Base-by-base conservation (phyloP, 1,284 basidiomycete genomes). In the Rhodotorula sp. region DNA sequence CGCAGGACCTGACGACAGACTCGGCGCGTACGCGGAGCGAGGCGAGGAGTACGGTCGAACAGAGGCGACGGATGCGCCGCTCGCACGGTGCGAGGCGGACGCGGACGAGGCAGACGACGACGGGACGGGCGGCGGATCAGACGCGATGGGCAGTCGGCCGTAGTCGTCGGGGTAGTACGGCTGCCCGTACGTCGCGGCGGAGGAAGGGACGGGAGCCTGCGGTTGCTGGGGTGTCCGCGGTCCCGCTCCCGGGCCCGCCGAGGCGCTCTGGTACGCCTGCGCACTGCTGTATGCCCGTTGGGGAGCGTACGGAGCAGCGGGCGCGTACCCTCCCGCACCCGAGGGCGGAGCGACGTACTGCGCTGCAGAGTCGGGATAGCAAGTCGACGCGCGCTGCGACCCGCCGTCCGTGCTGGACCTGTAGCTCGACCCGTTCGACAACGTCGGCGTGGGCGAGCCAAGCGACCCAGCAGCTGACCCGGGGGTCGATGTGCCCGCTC, bases 1-100 rank as follows among this genome's bases (percentile, higher is more conserved):
- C 34, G 70, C 29, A 4, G 71, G 67, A 10, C 67, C 67, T 6
- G 71, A 72, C 32, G 71, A 64, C 56, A 64, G 48, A 13, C 62
- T 64, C n/a, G 71, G 59, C 8, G 71, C 71, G 59, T 69, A 70
- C 17, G 47, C 59, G 2, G 58, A 27, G 10, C 59, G 60, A 0
- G 67, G 63, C 0, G 71, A 71, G 8, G 59, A 9, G 53, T 57
- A 62, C 29, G 51, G 10, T 32, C 48, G 51, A 19, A 20, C n/a
- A 22, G 51, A 30, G 7, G 49, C 17, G 10, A 29, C 20, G 20
- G 54, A n/a, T 8, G 39, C 53, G 39, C 36, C 19, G 13, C 34
- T 13, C 36, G 36, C 36, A 19, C 39, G 36, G 3, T 27, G 32
- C 32, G 60, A 47, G 49, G 36, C 48, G 19, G 48, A 20, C 53